Base-by-base conservation (phyloP, 2,329 filamentous ascomycete species). In the Exserohilum turcica region DNA sequence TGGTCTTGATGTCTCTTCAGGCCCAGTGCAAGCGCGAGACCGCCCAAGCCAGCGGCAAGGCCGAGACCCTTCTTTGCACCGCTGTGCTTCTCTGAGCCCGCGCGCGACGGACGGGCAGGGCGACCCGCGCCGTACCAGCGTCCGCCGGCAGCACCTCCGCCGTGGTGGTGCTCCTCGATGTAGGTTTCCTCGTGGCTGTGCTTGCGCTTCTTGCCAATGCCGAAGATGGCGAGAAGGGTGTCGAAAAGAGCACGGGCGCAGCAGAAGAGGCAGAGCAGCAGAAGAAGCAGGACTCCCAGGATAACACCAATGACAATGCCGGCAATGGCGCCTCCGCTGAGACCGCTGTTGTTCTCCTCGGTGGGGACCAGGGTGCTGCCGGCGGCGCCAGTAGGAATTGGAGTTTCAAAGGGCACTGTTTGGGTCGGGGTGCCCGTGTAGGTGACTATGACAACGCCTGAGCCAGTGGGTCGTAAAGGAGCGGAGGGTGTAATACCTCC, bases 251-350 rank as follows among this genome's bases (percentile, higher is more conserved):
- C 71, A 46, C 69, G 67, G 36, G 78, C 69, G 63, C 78, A 86
- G 78, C 88, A 90, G 81, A 86, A 92, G 77, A 90, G 86, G 79
- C 88, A 91, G 66, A 92, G 76, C 6, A 90, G 80, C 4, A 87
- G 77, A 18, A 92, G 82, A 2, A 92, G 78, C 35, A 82, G 74
- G 31, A 91, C 79, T 57, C 87, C 89, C 12, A 82, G 82, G 43
- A 92, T 79, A 9, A 85, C 83, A 57, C 89, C 89, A 50, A 92
- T 86, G 60, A 92, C 89, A 65, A 92, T 92, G 55, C 89, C 89
- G 13, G 90, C 89, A 64, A 92, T 92, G 54, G 88, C 89, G 46
- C 89, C 89, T 37, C 80, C 83, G 64, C 86, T 89, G 48, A 92
- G 80, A 15, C 72, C 71, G 21, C 66, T 66, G 16, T 65, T 60